phyloP scores from a whole-genome alignment of 495 filamentous ascomycete genomes.

The Daldinia grandis region DNA sequence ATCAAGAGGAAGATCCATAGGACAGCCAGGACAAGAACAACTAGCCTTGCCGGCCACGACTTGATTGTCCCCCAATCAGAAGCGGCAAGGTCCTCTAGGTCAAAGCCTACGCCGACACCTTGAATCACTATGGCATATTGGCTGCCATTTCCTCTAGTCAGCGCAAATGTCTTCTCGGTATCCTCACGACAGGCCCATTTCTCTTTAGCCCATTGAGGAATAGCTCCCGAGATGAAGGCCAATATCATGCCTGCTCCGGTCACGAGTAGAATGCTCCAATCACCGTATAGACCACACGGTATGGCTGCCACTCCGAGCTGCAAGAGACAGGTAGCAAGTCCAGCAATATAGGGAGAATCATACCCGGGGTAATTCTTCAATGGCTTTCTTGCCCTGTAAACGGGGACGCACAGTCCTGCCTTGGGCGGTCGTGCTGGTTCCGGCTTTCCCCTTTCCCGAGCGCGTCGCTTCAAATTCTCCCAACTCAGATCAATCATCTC shows the following conservation, averaged over 20 bases:
- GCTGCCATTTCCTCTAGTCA: constrained; percentile 57
- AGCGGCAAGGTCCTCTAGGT: constrained; percentile 58
- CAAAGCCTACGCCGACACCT: constrained; percentile 49
- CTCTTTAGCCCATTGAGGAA: constrained; percentile 61
- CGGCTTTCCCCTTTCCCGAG: neutral
- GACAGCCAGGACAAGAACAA: constrained; percentile 33
- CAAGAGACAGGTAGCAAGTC: constrained; percentile 18
- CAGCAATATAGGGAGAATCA: constrained; percentile 3
- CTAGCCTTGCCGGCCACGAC: neutral
- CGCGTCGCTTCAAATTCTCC: neutral
- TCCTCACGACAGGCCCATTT: constrained; percentile 56
- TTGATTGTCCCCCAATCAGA: neutral
- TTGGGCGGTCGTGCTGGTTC: constrained; percentile 4
- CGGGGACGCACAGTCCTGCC: constrained; percentile 10
- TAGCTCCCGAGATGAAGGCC: constrained; percentile 44
- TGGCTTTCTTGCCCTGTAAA: constrained; percentile 10
- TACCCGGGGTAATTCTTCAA: constrained; percentile 1
- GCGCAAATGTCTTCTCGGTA: constrained; percentile 42
- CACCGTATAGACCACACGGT: constrained; percentile 49
- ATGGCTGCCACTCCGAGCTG: constrained; percentile 60
- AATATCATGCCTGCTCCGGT: constrained; percentile 53
- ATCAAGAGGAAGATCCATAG: constrained; percentile 56
- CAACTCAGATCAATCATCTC: constrained; percentile 11
- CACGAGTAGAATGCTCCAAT: constrained; percentile 58
- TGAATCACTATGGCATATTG: constrained; percentile 56